Percentiles rank a stretch among this genome's conserved stretches.
Evolutionary conservation across 768 basidiomycete genomes (phyloP).

Genomic region (Leccinellum luteum): DNA sequence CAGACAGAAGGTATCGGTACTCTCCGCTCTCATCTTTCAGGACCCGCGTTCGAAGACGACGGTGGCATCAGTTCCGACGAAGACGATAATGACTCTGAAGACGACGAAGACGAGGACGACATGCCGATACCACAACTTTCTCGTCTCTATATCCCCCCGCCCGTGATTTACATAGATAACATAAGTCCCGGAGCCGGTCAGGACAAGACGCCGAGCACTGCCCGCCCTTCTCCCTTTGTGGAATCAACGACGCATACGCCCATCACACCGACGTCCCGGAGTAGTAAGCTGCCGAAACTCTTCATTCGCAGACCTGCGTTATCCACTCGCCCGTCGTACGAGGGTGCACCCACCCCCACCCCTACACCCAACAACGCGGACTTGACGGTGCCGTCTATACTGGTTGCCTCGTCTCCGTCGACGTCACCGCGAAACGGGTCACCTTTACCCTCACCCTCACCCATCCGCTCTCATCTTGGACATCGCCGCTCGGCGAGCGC

Average conservation of each 20-base stretch:
- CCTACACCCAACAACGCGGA: conserved; percentile 1
- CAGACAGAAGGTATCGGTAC: conserved; percentile 89
- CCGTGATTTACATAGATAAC: conserved; percentile 18
- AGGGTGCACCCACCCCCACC: conserved; percentile 12
- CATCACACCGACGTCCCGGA: conserved; percentile 28
- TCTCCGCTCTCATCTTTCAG: conserved; percentile 57
- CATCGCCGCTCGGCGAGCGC: conserved; percentile 34
- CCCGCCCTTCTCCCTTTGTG: conserved; percentile 19
- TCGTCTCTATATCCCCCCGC: conserved; percentile 24
- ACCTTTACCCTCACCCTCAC: conserved; percentile 27
- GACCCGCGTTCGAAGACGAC: conserved; percentile 69
- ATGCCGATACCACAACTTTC: conserved; percentile 28
- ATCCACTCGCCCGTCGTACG: conserved; percentile 32
- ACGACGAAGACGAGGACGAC: conserved; percentile 30
- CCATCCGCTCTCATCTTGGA: conserved; percentile 18
- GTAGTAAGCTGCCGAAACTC: conserved; percentile 32
- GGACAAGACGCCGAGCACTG: conserved; percentile 22
- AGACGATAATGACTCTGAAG: conserved; percentile 35
- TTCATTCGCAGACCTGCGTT: conserved; percentile 35
- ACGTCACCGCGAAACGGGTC: conserved; percentile 9
- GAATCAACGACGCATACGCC: conserved; percentile 25
- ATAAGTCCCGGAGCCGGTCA: conserved; percentile 9
- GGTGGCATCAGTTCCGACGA: conserved; percentile 65
- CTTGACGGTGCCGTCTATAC: conserved; percentile 8
- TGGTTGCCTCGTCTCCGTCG: conserved; percentile 12